phyloP scores from a whole-genome alignment of 768 basidiomycete genomes.

The Holtermanniella nyarrowii region DNA sequence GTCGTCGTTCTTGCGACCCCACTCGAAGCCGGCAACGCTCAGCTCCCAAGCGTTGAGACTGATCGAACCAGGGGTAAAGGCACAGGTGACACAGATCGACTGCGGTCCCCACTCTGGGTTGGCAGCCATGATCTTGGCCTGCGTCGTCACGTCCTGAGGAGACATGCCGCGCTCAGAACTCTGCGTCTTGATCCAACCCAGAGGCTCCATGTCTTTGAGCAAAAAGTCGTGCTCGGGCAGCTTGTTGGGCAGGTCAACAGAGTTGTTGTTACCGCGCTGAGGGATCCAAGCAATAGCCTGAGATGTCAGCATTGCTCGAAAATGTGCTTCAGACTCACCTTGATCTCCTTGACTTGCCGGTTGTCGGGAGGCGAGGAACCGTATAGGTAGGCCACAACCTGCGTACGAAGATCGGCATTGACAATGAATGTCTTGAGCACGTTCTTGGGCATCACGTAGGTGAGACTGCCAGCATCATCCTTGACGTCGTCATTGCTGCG shows the following conservation, averaged over 20 bases:
- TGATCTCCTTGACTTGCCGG: constrained; percentile 97
- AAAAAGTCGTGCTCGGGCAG: constrained; percentile 91
- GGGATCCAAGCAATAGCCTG: constrained; percentile 96
- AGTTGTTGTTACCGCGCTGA: constrained; percentile 90
- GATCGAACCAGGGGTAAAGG: constrained; percentile 96
- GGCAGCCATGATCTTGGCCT: constrained; percentile 93
- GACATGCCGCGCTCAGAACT: constrained; percentile 74
- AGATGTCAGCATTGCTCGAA: constrained; percentile 45
- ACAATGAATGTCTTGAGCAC: constrained; percentile 86
- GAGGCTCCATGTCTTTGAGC: constrained; percentile 84
- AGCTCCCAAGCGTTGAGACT: constrained; percentile 87
- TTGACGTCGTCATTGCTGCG: constrained; percentile 83
- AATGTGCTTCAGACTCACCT: constrained; percentile 40
- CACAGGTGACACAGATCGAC: constrained; percentile 83
- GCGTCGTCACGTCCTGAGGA: constrained; percentile 83
- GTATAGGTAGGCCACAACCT: constrained; percentile 88
- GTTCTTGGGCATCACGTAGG: constrained; percentile 96
- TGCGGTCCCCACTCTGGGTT: constrained; percentile 91
- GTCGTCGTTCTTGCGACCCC: constrained; percentile 89
- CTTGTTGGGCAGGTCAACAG: constrained; percentile 77
- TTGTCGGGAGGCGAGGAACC: constrained; percentile 89
- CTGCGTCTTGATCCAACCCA: constrained; percentile 97
- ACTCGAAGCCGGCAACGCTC: constrained; percentile 87
- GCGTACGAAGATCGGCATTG: constrained; percentile 86
- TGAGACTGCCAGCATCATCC: constrained; percentile 88